Percentiles rank a stretch among this genome's conserved stretches.
Conservation (phyloP, 768 basidiomycete genomes). For the Podaxis sp. region DNA sequence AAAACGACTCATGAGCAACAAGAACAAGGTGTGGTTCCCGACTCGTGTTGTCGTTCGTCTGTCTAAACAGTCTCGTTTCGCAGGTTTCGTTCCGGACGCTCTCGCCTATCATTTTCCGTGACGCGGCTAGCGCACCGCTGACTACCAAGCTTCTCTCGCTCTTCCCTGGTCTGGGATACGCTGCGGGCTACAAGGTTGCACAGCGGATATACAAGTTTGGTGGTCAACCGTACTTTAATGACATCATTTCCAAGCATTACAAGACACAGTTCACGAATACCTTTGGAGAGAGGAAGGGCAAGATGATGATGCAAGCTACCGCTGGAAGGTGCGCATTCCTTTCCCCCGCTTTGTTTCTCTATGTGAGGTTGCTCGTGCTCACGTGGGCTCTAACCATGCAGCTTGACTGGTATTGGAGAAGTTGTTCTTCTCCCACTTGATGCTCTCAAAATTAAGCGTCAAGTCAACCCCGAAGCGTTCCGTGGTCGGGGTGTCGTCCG, state of each 20-base stretch:
- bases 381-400: slow-evolving; percentile 20
- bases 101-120: slow-evolving; percentile 74
- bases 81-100: not conserved
- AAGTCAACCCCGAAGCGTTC: slow-evolving; percentile 98
- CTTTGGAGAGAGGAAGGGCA: slow-evolving; percentile 94
- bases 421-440: slow-evolving; percentile 97
- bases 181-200: slow-evolving; percentile 94
- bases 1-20: slow-evolving; percentile 99
- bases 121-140: slow-evolving; percentile 66
- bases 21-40: slow-evolving; percentile 54
- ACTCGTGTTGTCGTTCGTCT: not conserved
- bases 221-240: slow-evolving; percentile 97
- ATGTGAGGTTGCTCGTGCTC: not conserved
- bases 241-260: slow-evolving; percentile 80
- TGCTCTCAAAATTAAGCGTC: slow-evolving; percentile 96
- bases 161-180: slow-evolving; percentile 98
- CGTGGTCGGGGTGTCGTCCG: slow-evolving; percentile 87
- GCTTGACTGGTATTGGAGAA: slow-evolving; percentile 86
- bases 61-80: not conserved
- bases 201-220: slow-evolving; percentile 98
- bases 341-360: not conserved
- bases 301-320: slow-evolving; percentile 91
- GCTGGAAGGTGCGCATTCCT: slow-evolving; percentile 73
- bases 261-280: slow-evolving; percentile 74
- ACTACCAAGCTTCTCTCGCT: slow-evolving; percentile 75